phyloP scores from a whole-genome alignment of 2,329 filamentous ascomycete genomes.

The Aspergillus hortae region DNA sequence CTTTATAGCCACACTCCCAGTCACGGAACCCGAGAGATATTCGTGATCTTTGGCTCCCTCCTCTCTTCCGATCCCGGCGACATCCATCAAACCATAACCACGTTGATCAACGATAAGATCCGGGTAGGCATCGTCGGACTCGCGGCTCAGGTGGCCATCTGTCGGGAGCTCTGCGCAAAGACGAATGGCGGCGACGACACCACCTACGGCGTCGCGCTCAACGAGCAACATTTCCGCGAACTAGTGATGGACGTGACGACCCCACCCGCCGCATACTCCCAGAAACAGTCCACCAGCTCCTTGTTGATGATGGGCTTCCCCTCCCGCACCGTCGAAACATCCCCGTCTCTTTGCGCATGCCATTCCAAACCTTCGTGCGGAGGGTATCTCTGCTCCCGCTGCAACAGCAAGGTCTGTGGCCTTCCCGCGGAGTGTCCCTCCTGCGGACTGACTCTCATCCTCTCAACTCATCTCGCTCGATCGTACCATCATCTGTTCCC shows the following conservation, averaged over 20 bases:
- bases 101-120: conserved; percentile 76
- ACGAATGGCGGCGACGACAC: conserved; percentile 74
- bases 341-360: conserved; percentile 79
- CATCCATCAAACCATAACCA: conserved; percentile 82
- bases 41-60: conserved; percentile 87
- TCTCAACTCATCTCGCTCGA: conserved; percentile 89
- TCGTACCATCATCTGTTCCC: conserved; percentile 93
- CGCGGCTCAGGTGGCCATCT: conserved; percentile 87
- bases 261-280: conserved; percentile 74
- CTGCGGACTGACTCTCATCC: conserved; percentile 86
- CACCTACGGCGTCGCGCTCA: conserved; percentile 78
- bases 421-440: conserved; percentile 87
- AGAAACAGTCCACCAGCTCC: conserved; percentile 47
- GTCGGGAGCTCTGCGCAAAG: conserved; percentile 78
- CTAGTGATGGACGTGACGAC: conserved; percentile 86
- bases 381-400: conserved; percentile 88
- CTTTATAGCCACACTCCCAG: conserved; percentile 72
- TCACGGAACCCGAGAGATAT: conserved; percentile 88
- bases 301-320: conserved; percentile 98
- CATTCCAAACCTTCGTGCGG: conserved; percentile 78
- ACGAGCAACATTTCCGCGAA: conserved; percentile 84
- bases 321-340: conserved; percentile 71
- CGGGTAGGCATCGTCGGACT: conserved; percentile 86
- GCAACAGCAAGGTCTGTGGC: conserved; percentile 81
- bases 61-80: conserved; percentile 90